A percentile compares a stretch with the other conserved stretches of the same genome.
Evolutionary conservation across 768 basidiomycete genomes (phyloP).

Genomic region (Leccinum disarticulatum): DNA sequence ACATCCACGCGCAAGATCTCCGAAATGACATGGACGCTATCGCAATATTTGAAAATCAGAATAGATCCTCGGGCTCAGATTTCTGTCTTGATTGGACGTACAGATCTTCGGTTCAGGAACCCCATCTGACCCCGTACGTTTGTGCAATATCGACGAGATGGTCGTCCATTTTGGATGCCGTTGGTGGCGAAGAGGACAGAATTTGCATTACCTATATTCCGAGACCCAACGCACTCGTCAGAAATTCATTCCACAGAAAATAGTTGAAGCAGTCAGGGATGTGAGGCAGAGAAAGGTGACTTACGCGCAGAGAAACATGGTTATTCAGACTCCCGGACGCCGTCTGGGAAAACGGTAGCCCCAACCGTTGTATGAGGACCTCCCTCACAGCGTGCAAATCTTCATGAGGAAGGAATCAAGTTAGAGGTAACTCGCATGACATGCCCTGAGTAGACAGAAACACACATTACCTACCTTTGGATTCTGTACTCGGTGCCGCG

Average conservation of each 20-base stretch:
- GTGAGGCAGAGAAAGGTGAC: conserved; percentile 3
- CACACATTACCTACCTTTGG: conserved; percentile 47
- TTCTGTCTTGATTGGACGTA: conserved; percentile 30
- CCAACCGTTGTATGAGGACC: conserved; percentile 54
- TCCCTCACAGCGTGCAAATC: conserved; percentile 59
- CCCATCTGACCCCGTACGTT: conserved; percentile 56
- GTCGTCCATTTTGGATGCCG: conserved; percentile 54
- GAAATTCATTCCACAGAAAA: neutral
- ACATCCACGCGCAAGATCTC: conserved; percentile 53
- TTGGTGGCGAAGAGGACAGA: conserved; percentile 51
- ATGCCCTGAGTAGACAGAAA: neutral
- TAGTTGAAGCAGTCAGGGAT: neutral
- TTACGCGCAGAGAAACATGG: conserved; percentile 54
- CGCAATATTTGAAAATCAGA: conserved; percentile 2
- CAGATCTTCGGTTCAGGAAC: conserved; percentile 65
- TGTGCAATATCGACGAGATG: conserved; percentile 56
- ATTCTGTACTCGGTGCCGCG: conserved; percentile 54
- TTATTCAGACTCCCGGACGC: conserved; percentile 50
- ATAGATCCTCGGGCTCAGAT: neutral
- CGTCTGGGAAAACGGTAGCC: conserved; percentile 55
- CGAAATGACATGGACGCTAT: conserved; percentile 55
- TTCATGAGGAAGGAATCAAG: conserved; percentile 25
- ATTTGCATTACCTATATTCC: conserved; percentile 49
- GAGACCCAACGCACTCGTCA: neutral
- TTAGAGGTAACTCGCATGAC: neutral